These are phyloP conservation scores for Phylloporus sp. DNA, from an alignment of 768 basidiomycete genomes.

Conservation along the genomic window DNA sequence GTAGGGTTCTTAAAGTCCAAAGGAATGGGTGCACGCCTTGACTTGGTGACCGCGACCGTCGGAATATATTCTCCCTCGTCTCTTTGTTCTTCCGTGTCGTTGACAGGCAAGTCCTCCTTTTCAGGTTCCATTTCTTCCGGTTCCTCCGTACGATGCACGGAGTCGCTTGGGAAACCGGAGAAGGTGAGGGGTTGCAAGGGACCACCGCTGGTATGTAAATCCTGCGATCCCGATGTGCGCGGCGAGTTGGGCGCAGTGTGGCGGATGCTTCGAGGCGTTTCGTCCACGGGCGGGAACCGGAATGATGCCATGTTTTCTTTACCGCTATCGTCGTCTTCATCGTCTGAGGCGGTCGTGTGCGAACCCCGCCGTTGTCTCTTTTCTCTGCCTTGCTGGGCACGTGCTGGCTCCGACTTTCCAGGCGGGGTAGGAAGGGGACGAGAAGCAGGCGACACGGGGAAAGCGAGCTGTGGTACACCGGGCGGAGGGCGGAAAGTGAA, in stretches of 20 bases:
- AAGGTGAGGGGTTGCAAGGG: conserved; percentile 53
- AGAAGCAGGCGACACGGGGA: conserved; percentile 27
- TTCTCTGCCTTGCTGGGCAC: conserved; percentile 64
- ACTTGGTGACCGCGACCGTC: conserved; percentile 23
- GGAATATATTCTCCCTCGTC: conserved; percentile 17
- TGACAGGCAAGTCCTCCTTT: conserved; percentile 7
- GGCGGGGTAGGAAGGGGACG: conserved; percentile 41
- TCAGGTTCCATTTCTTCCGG: conserved; percentile 8
- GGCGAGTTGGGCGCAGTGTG: conserved; percentile 42
- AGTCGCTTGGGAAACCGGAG: conserved; percentile 49
- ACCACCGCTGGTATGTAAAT: conserved; percentile 17
- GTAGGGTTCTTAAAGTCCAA: conserved; percentile 68
- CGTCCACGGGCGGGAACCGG: conserved; percentile 59
- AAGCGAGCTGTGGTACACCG: conserved; percentile 54
- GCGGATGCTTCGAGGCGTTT: conserved; percentile 47
- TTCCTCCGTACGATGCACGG: conserved; percentile 22
- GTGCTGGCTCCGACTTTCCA: conserved; percentile 19
- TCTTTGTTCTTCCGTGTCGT: conserved; percentile 9
- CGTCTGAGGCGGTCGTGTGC: conserved; percentile 23
- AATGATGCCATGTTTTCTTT: conserved; percentile 66
- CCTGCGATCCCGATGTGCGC: conserved; percentile 26
- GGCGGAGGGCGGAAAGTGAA: conserved; percentile 76
- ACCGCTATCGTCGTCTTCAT: conserved; percentile 45
- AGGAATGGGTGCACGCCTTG: conserved; percentile 71
- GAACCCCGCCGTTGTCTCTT: conserved; percentile 67